These are phyloP conservation scores for Raphidocelis subcapitata DNA, from an alignment of 139 green algal genomes.

Conservation along the genomic window DNA sequence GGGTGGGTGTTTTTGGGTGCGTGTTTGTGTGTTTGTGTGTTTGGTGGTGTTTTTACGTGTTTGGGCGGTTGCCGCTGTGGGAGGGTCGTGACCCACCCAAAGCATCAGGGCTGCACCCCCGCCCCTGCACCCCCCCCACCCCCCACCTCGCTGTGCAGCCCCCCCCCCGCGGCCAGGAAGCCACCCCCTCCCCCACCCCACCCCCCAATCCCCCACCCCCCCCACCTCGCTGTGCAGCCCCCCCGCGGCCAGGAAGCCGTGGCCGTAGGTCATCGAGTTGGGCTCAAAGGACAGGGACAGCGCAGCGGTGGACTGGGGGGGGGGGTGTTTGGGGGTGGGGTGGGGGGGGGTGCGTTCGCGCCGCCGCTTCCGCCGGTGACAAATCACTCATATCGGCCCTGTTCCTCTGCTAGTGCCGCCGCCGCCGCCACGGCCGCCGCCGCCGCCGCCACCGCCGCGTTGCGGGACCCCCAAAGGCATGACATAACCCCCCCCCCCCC, in stretches of 20 bases:
- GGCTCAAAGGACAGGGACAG: slow-evolving; percentile 62
- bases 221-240: slow-evolving; percentile 55
- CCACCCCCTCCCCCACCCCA: too few species aligned
- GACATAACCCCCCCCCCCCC: slow-evolving; percentile 29
- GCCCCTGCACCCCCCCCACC: too few species aligned
- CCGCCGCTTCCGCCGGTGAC: too few species aligned
- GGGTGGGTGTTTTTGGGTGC: not conserved
- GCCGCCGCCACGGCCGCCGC: not conserved
- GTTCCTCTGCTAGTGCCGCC: too few species aligned
- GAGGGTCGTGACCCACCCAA: not conserved
- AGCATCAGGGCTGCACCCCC: not conserved
- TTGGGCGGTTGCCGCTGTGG: not conserved
- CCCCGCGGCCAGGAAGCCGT: slow-evolving; percentile 65
- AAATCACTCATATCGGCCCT: too few species aligned
- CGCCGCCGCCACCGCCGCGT: too few species aligned
- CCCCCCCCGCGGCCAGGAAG: too few species aligned
- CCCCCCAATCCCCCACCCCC: too few species aligned
- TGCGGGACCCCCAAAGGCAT: too few species aligned
- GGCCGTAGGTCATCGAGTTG: slow-evolving; percentile 68
- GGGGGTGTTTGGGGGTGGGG: too few species aligned
- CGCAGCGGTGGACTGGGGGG: slow-evolving; percentile 31
- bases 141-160: too few species aligned
- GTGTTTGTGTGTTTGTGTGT: not conserved
- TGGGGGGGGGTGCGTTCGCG: too few species aligned
- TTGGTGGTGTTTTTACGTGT: not conserved